Evolutionary conservation across 2,329 filamentous ascomycete genomes (phyloP).

Genomic region (Juglanconis juglandina): DNA sequence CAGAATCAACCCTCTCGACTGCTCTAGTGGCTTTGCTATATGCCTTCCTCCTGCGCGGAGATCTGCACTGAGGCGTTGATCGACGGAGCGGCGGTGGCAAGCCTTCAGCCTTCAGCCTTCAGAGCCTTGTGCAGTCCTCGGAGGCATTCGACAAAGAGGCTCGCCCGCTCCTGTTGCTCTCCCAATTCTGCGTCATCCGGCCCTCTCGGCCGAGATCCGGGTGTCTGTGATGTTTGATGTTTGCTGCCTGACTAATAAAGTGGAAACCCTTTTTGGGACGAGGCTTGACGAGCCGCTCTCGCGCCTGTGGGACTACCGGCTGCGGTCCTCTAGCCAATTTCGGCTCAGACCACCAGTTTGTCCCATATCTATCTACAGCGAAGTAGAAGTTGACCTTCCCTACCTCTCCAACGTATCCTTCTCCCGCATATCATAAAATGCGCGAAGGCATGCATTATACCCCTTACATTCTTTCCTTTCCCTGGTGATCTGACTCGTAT

Average conservation of each 20-base stretch:
- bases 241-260: neutral
- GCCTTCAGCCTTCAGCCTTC: neutral
- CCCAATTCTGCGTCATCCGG: slow-evolving; percentile 11
- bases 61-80: slow-evolving; percentile 10
- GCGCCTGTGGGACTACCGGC: neutral
- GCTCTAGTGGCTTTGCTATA: neutral
- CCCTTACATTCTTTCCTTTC: neutral
- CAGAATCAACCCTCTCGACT: slow-evolving; percentile 1
- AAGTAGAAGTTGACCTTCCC: neutral
- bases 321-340: neutral
- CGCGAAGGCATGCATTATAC: neutral
- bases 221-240: neutral
- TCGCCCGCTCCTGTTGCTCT: neutral
- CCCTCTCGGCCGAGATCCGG: neutral
- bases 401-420: neutral
- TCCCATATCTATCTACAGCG: neutral
- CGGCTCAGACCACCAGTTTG: neutral
- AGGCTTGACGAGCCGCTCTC: neutral
- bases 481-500: neutral
- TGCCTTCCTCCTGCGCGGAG: neutral
- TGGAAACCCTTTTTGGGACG: neutral
- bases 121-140: neutral
- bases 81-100: neutral
- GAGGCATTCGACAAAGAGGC: neutral
- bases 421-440: neutral